phyloP scores from a whole-genome alignment of 2,329 filamentous ascomycete genomes.

The Pochonia chlamydosporia region DNA sequence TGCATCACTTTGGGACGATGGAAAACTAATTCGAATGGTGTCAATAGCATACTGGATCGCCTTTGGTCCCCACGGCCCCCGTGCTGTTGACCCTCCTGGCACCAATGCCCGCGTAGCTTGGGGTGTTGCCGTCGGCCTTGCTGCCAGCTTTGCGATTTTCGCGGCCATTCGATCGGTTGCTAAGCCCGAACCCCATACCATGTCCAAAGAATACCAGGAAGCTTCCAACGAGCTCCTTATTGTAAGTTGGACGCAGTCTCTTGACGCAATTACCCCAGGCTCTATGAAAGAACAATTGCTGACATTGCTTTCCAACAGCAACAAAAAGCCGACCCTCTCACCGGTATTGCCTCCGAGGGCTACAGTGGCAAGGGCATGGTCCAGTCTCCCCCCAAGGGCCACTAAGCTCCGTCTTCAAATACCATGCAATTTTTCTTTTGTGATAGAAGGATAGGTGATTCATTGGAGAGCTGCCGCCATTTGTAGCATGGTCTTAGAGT shows the following conservation, averaged over 20 bases:
- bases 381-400: slow-evolving; percentile 57
- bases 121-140: slow-evolving; percentile 65
- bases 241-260: slow-evolving; percentile 45
- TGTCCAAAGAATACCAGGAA: slow-evolving; percentile 98
- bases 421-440: slow-evolving; percentile 25
- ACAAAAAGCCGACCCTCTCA: slow-evolving; percentile 82
- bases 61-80: slow-evolving; percentile 93
- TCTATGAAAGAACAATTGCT: background rate
- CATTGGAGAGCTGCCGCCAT: slow-evolving; percentile 24
- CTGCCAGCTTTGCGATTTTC: slow-evolving; percentile 66
- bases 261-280: background rate
- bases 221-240: slow-evolving; percentile 88
- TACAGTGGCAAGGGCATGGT: slow-evolving; percentile 76
- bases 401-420: slow-evolving; percentile 28
- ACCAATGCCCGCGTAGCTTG: slow-evolving; percentile 75
- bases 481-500: slow-evolving; percentile 28
- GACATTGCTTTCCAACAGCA: slow-evolving; percentile 41
- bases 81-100: slow-evolving; percentile 74
- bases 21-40: slow-evolving; percentile 32
- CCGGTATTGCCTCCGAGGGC: slow-evolving; percentile 71
- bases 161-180: slow-evolving; percentile 64
- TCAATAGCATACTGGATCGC: slow-evolving; percentile 94
- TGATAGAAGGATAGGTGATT: slow-evolving; percentile 26
- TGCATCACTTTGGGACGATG: slow-evolving; percentile 4
- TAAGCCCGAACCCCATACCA: slow-evolving; percentile 69